phyloP scores from a whole-genome alignment of 345 rosid species.

The Nephelium lappaceum region DNA sequence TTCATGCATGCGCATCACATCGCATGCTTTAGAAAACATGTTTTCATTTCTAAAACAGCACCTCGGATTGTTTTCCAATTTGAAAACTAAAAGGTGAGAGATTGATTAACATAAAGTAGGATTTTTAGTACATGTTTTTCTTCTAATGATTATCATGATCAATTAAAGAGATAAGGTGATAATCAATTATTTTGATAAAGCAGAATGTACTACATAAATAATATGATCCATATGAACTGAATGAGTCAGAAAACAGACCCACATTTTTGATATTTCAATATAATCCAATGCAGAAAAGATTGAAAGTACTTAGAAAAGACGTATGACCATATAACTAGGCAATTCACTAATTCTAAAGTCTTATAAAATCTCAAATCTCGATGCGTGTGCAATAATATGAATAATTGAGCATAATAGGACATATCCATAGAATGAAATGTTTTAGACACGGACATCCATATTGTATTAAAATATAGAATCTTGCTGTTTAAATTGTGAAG shows the following conservation, averaged over 20 bases:
- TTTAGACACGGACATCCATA: too few species aligned
- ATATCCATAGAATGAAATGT: too few species aligned
- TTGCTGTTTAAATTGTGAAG: too few species aligned
- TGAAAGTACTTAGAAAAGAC: not conserved
- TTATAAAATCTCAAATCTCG: not conserved
- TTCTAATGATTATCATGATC: not conserved
- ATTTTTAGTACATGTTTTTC: not conserved
- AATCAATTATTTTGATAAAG: too few species aligned
- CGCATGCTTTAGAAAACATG: slow-evolving; percentile 7
- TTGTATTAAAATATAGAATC: too few species aligned
- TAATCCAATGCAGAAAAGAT: slow-evolving; percentile 3
- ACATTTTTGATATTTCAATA: not conserved
- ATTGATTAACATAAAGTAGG: not conserved
- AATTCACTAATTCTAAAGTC: not conserved
- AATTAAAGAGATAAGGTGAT: not conserved
- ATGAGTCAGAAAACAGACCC: not conserved
- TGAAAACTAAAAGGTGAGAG: not conserved
- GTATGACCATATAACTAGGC: too few species aligned
- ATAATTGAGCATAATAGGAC: too few species aligned
- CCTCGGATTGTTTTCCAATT: not conserved
- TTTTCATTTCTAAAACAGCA: slow-evolving; percentile 10
- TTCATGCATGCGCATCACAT: too few species aligned
- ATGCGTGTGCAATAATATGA: not conserved
- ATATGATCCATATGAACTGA: not conserved
- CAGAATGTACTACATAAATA: not conserved